phyloP scores from a whole-genome alignment of 1,284 basidiomycete genomes.

The Marasmius sp. region DNA sequence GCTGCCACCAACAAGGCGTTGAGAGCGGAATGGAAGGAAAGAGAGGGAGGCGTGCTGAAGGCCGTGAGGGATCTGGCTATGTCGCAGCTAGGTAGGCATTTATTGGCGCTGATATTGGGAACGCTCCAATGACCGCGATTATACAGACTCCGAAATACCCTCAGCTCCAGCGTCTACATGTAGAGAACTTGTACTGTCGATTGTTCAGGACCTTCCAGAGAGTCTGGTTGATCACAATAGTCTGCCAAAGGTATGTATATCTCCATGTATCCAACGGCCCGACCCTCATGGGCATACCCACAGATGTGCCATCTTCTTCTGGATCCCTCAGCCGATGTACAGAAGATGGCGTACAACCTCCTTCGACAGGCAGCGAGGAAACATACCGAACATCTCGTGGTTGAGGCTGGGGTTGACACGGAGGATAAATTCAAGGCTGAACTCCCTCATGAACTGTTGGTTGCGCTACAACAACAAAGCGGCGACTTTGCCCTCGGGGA shows the following conservation, averaged over 20 bases:
- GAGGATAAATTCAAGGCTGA: constrained; percentile 49
- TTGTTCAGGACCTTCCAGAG: constrained; percentile 67
- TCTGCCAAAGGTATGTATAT: constrained; percentile 51
- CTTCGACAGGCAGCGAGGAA: constrained; percentile 63
- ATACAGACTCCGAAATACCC: constrained; percentile 31
- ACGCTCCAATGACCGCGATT: constrained; percentile 1
- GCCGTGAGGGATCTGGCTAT: constrained; percentile 62
- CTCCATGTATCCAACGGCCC: background rate
- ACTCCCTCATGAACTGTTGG: constrained; percentile 68
- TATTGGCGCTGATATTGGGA: background rate
- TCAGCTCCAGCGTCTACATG: constrained; percentile 70
- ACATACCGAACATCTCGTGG: constrained; percentile 76
- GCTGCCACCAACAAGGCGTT: constrained; percentile 73
- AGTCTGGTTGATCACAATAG: constrained; percentile 65
- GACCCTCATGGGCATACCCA: background rate
- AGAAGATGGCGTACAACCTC: constrained; percentile 71
- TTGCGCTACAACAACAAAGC: constrained; percentile 54
- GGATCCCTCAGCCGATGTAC: constrained; percentile 67
- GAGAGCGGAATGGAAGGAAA: constrained; percentile 66
- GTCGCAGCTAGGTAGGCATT: constrained; percentile 47
- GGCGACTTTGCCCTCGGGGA: constrained; percentile 38
- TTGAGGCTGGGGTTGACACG: constrained; percentile 80
- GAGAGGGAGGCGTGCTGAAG: constrained; percentile 52
- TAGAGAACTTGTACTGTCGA: constrained; percentile 62
- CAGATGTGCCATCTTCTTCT: constrained; percentile 76